Conservation (phyloP, 2,329 filamentous ascomycete species). For the Fusarium devonianum region DNA sequence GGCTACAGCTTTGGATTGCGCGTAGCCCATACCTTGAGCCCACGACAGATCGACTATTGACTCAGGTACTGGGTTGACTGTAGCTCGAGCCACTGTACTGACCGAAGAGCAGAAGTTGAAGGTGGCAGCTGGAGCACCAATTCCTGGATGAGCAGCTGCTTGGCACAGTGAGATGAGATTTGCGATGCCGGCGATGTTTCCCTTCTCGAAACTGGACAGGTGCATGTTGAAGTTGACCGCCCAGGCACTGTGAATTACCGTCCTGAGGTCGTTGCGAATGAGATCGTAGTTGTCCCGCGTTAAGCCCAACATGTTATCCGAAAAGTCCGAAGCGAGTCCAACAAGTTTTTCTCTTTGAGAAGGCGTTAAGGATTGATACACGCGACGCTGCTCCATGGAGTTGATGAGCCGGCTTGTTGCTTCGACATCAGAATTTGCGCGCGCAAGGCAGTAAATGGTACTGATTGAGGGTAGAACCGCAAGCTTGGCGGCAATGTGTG, state of each 20-base stretch:
- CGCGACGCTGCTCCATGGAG: neutral
- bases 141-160: slow-evolving; percentile 1
- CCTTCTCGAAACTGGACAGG: slow-evolving; percentile 57
- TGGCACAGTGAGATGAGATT: slow-evolving; percentile 54
- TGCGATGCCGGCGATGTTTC: slow-evolving; percentile 54
- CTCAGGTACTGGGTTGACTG: slow-evolving; percentile 48
- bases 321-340: slow-evolving; percentile 21
- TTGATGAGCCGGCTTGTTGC: slow-evolving; percentile 10
- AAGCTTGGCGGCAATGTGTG: slow-evolving; percentile 63
- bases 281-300: slow-evolving; percentile 40
- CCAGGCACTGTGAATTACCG: slow-evolving; percentile 61
- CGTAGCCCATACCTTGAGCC: slow-evolving; percentile 54
- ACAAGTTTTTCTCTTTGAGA: slow-evolving; percentile 36
- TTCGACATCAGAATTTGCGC: slow-evolving; percentile 2
- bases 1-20: slow-evolving; percentile 50
- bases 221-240: slow-evolving; percentile 64
- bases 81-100: slow-evolving; percentile 50
- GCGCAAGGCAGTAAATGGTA: slow-evolving; percentile 49
- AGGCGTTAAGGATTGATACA: neutral
- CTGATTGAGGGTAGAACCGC: slow-evolving; percentile 64
- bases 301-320: neutral
- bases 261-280: slow-evolving; percentile 46
- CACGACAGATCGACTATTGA: slow-evolving; percentile 45
- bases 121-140: slow-evolving; percentile 15
- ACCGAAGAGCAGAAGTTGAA: slow-evolving; percentile 63